Conservation (phyloP, 2,329 filamentous ascomycete species). For the Ceratocystiopsis minuta region DNA sequence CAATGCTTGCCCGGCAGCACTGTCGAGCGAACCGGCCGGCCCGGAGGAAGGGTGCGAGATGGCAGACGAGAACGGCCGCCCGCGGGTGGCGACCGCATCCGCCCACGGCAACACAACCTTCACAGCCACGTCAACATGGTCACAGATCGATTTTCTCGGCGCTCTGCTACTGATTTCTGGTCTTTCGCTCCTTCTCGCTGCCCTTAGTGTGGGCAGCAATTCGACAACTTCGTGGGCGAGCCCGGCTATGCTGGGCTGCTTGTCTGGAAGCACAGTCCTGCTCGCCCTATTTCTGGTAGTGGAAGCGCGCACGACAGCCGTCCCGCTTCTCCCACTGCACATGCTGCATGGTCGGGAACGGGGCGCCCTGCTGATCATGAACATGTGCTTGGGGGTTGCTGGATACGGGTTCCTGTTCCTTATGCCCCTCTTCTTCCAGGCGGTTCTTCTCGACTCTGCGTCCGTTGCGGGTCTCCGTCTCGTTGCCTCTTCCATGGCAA, state of each 20-base stretch:
- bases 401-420: constrained; percentile 52
- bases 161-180: constrained; percentile 37
- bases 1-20: too few species aligned
- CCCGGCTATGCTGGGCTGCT: constrained; percentile 25
- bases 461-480: constrained; percentile 46
- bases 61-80: constrained; percentile 5
- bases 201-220: constrained; percentile 37
- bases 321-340: constrained; percentile 35
- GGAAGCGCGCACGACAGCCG: constrained; percentile 29
- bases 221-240: constrained; percentile 33
- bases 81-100: not conserved
- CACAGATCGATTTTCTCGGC: constrained; percentile 38
- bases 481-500: constrained; percentile 42
- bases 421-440: constrained; percentile 52
- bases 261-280: constrained; percentile 25
- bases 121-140: constrained; percentile 24
- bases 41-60: too few species aligned
- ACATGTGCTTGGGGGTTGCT: constrained; percentile 41
- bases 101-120: constrained; percentile 4
- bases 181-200: constrained; percentile 34
- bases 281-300: constrained; percentile 27
- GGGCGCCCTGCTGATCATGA: constrained; percentile 36
- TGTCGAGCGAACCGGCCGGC: too few species aligned
- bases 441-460: constrained; percentile 44
- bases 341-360: constrained; percentile 38